Evolutionary conservation across 1,284 basidiomycete genomes (phyloP), one percentile per base, ranked within the genome.

Genomic region (Trichosporon sp.): DNA sequence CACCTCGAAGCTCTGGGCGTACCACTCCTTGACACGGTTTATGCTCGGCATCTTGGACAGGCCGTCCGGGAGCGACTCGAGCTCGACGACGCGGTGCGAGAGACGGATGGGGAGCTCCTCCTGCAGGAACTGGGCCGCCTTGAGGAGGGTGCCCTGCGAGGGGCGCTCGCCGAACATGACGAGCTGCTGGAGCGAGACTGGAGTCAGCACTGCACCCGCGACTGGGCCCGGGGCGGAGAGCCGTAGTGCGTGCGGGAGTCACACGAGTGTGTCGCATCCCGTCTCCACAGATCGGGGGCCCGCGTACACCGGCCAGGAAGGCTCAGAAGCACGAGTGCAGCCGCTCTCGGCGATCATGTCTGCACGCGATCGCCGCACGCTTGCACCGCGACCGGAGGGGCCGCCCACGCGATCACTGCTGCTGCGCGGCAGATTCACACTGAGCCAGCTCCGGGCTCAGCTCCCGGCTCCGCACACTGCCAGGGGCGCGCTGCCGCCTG

Each of bases 1-100:
- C 67, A 95, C 95, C 87, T 98, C 92, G 78, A 99, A 99, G 18
- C 93, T 95, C 85, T 99, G 93, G 0, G 95, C 96, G 80, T 99
- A 99, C 96, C 96, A 99, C 79, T 97, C 91, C 85, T 96, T 96
- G 74, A 99, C 96, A 79, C 92, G 94, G 74, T 91, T 89, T 74
- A 99, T 98, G 62, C 91, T 93, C 0, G 92, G 90, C 95, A 97
- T 98, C 69, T 90, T 88, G 77, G 90, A 91, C 70, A 99, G 87
- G 65, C 93, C 91, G 82, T 98, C 92, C 0, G 97, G 96, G 4
- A 99, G 87, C 75, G 94, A 90, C 77, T 98, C 94, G 44, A 99
- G 88, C 84, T 99, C 96, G 80, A 96, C 95, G 51, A 97, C 95
- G 38, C 97, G 89, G 81, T 99, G 96, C 0, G 95, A 95, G 18